Evolutionary conservation across 306 rosid genomes (phyloP), one percentile per base, ranked within the genome.

Genomic region (Trichosanthes cucumerina): DNA sequence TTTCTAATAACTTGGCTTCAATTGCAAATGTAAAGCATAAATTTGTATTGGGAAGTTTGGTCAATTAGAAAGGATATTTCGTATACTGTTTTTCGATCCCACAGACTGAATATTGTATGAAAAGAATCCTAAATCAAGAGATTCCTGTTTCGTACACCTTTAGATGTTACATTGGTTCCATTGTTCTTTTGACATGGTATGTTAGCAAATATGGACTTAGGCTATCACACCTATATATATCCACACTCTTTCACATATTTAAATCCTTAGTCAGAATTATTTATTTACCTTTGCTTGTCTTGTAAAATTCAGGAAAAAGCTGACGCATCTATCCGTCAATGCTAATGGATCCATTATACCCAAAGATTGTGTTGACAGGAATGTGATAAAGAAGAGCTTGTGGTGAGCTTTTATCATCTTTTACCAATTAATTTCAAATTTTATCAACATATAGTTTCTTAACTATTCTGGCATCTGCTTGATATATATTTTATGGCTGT

Each of bases 271-370:
- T 46, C n/a, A 24, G 56, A 21, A 13, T 70, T 24, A 71, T 46
- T 39, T 46, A 23, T 53, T 66, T 78, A 31, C 62, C 54, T 75
- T 54, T 60, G 44, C 52, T 62, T 77, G 75, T 34, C 28, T 79
- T 76, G 59, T 77, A 77, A 41, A 76, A 78, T 76, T 88, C 95
- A 94, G 98, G 82, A 89, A 94, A 88, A 94, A 92, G 89, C 84
- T 89, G 84, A 85, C 91, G 3, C 89, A 91, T 71, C 82, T 94
- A 76, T 90, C 96, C 43, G 95, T 94, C 66, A 88, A 86, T 90
- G 97, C 98, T 59, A 90, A 89, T 80, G 97, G 97, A 60, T 87
- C 97, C 50, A 79, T 88, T 75, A 63, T 86, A 63, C 86, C 95
- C 19, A 94, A 92, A 88, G 95, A 92, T 62, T 65, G 85, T 10